Evolutionary conservation across 768 basidiomycete species (phyloP), one percentile per base, ranked within the genome.

Genomic region (Mycena albidolilacea): DNA sequence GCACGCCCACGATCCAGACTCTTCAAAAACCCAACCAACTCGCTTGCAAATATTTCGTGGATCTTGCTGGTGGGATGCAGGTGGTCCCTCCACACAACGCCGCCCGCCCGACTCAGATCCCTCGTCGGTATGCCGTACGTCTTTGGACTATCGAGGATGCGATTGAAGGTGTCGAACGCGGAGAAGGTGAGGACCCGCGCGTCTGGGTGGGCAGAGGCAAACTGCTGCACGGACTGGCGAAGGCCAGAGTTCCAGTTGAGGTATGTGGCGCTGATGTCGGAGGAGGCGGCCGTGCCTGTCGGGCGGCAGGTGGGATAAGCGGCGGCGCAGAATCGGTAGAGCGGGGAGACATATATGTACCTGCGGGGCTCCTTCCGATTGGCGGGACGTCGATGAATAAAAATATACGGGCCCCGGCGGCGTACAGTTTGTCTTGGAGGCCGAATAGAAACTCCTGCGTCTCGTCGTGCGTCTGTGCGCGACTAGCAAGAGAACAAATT

Each of bases 311-410:
- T 43, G 43, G 7, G 12, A 59, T 21, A 15, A 5, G 12, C 15
- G 15, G 39, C 19, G 54, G 12, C 44, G 21, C 7, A 15, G 23
- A 11, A 54, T 11, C 10, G 21, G 9, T 43, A 43, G 41, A 43
- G 10, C 7, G 41, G 41, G 41, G 10, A 43, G 14, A 43, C 41
- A 35, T 44, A 19, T 14, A n/a, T 81, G 58, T 71, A 83, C 86
- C 82, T 68, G 84, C 86, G 1, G 90, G 90, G n/a, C 84, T 81
- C 38, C 85, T 81, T 38, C 87, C 76, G 17, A 91, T 85, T 0
- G 91, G 88, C 3, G 91, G 90, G 1, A 91, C 83, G 73, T 91
- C 89, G 37, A 92, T 82, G 77, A 92, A 88, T 8, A 91, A 75
- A 78, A 92, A 92, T 75, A 90, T 85, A 5, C 86, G 80, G 6